Evolutionary conservation across 2,329 filamentous ascomycete genomes (phyloP).

Genomic region (Alternaria hordeiaustralica): DNA sequence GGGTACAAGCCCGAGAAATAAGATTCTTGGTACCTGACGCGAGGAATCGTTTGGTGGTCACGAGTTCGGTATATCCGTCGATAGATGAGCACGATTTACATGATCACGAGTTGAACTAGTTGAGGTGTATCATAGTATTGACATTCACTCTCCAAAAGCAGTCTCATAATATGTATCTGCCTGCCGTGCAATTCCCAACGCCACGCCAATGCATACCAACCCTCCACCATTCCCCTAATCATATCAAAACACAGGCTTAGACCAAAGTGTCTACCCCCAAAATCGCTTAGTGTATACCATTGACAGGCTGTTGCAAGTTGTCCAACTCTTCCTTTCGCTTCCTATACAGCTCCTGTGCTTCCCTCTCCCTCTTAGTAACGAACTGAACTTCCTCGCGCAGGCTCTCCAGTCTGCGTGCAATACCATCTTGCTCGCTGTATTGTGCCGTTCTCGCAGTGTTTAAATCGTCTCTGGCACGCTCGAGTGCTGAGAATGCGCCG

Average conservation of each 20-base stretch:
- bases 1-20: neutral
- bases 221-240: neutral
- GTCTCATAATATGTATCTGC: slow-evolving; percentile 2
- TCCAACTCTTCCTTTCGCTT: slow-evolving; percentile 78
- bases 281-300: slow-evolving; percentile 44
- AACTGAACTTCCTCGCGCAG: slow-evolving; percentile 84
- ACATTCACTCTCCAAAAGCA: neutral
- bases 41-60: neutral
- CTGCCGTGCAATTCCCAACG: slow-evolving; percentile 12
- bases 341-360: slow-evolving; percentile 88
- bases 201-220: slow-evolving; percentile 13
- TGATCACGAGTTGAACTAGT: neutral
- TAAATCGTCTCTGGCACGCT: slow-evolving; percentile 74
- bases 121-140: neutral
- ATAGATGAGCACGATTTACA: neutral
- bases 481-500: slow-evolving; percentile 75
- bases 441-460: slow-evolving; percentile 77
- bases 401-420: slow-evolving; percentile 73
- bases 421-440: slow-evolving; percentile 78
- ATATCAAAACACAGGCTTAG: neutral
- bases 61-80: neutral
- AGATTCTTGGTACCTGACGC: neutral
- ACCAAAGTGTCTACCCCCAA: neutral
- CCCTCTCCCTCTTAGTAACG: slow-evolving; percentile 80
- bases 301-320: slow-evolving; percentile 55